phyloP scores from a whole-genome alignment of 306 rosid species.

The Cicer chorassanicum region DNA sequence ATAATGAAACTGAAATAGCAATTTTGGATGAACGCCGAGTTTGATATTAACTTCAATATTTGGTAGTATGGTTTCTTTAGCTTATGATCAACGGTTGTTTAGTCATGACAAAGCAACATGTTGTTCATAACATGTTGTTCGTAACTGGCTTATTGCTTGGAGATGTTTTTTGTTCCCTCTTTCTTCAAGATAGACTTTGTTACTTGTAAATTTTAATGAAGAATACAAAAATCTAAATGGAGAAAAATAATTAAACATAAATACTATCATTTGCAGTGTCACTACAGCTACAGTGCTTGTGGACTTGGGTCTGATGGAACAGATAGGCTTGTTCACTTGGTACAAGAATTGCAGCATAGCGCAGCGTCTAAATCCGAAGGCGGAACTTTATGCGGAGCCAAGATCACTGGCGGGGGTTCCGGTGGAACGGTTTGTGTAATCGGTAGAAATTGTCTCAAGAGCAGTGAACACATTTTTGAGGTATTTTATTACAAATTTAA shows the following conservation, averaged over 20 bases:
- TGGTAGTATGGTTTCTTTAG: background rate
- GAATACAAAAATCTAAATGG: conserved; percentile 29
- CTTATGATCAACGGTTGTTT: conserved; percentile 15
- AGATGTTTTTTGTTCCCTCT: background rate
- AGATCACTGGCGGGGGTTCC: conserved; percentile 96
- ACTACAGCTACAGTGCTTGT: conserved; percentile 86
- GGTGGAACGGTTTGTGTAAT: conserved; percentile 93
- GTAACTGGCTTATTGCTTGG: background rate
- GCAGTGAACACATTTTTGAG: conserved; percentile 86
- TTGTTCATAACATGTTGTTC: background rate
- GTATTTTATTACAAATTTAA: conserved; percentile 48
- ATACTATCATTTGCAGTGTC: conserved; percentile 66
- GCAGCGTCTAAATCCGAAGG: conserved; percentile 63
- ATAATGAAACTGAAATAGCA: conserved; percentile 37
- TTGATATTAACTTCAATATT: conserved; percentile 14
- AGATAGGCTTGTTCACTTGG: conserved; percentile 83
- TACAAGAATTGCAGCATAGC: conserved; percentile 79
- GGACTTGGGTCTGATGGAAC: conserved; percentile 95
- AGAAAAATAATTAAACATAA: background rate
- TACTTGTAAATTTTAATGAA: background rate
- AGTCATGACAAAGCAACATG: conserved; percentile 8
- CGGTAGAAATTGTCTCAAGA: conserved; percentile 72
- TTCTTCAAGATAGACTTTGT: conserved; percentile 12
- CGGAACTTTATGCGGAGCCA: conserved; percentile 80
- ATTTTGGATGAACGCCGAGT: background rate